Evolutionary conservation across 192 early-diverging fungal species (phyloP).

Genomic region (Funneliformis geosporum): DNA sequence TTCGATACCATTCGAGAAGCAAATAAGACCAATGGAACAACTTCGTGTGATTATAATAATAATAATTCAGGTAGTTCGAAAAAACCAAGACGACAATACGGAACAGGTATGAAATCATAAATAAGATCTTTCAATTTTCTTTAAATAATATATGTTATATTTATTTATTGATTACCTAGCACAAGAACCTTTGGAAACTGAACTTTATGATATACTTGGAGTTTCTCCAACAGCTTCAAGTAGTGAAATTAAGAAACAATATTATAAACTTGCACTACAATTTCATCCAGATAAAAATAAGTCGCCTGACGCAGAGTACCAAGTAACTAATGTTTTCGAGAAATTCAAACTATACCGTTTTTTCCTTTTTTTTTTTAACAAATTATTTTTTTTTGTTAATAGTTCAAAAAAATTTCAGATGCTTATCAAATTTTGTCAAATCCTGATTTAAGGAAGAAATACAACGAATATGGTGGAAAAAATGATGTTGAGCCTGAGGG

Average conservation of each 20-base stretch:
- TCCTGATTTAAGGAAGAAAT: slow-evolving; percentile 79
- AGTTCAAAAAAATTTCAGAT: slow-evolving; percentile 95
- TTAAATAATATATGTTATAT: not conserved
- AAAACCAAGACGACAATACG: slow-evolving; percentile 8
- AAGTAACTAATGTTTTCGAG: slow-evolving; percentile 41
- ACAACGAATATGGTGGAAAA: slow-evolving; percentile 79
- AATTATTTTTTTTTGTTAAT: not conserved
- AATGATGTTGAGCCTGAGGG: slow-evolving; percentile 61
- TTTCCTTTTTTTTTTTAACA: not conserved
- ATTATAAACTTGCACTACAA: slow-evolving; percentile 78
- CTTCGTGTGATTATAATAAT: slow-evolving; percentile 7
- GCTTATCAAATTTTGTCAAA: slow-evolving; percentile 97
- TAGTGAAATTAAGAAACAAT: slow-evolving; percentile 91
- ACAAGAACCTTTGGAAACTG: slow-evolving; percentile 76
- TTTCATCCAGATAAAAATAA: slow-evolving; percentile 92
- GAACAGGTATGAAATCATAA: slow-evolving; percentile 12
- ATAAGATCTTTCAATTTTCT: not conserved
- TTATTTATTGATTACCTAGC: slow-evolving; percentile 45
- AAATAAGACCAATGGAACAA: slow-evolving; percentile 34
- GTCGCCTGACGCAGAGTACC: slow-evolving; percentile 70
- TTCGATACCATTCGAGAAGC: slow-evolving; percentile 45
- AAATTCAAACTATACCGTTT: not conserved
- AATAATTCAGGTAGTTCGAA: slow-evolving; percentile 35
- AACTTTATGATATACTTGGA: slow-evolving; percentile 89
- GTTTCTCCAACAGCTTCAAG: slow-evolving; percentile 73